A percentile compares a stretch with the other conserved stretches of the same genome.
phyloP scores from a whole-genome alignment of 805 yeast species.

The Ogataea zsoltii region DNA sequence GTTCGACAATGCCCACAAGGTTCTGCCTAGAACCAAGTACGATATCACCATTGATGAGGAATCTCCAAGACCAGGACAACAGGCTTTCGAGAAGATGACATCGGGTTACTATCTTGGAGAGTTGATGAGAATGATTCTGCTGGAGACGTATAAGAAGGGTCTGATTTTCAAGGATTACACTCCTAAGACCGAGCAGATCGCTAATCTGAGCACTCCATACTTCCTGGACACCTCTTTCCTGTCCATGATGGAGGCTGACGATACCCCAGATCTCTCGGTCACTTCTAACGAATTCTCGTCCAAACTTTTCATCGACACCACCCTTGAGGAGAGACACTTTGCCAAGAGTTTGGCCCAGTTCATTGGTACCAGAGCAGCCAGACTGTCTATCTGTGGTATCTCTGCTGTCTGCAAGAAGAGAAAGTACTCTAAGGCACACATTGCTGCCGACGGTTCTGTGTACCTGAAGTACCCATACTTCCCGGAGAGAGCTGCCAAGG shows the following conservation, averaged over 20 bases:
- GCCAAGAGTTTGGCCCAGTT: conserved; percentile 81
- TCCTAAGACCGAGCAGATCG: conserved; percentile 52
- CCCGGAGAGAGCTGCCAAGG: conserved; percentile 90
- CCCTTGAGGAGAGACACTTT: conserved; percentile 79
- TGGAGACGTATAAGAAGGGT: conserved; percentile 70
- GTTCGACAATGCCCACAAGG: conserved; percentile 86
- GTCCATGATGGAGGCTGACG: conserved; percentile 85
- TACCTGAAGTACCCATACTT: conserved; percentile 92
- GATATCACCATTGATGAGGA: conserved; percentile 80
- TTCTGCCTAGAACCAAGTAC: conserved; percentile 88
- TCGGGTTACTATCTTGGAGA: conserved; percentile 98
- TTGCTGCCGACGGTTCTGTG: conserved; percentile 98
- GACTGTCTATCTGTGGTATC: conserved; percentile 93
- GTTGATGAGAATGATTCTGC: conserved; percentile 74
- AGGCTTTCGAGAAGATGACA: conserved; percentile 96
- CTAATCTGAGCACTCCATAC: conserved; percentile 64
- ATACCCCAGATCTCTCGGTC: conserved; percentile 79
- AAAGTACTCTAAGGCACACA: conserved; percentile 72
- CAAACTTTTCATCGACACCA: conserved; percentile 63
- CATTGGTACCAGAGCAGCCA: conserved; percentile 91
- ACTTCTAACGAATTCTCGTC: conserved; percentile 65
- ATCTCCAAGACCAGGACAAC: conserved; percentile 98
- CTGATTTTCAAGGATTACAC: conserved; percentile 60
- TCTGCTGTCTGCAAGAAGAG: conserved; percentile 94
- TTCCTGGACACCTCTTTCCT: conserved; percentile 88